Conservation (phyloP, 2,329 filamentous ascomycete genomes). For the Tricladium varicosporioides region DNA sequence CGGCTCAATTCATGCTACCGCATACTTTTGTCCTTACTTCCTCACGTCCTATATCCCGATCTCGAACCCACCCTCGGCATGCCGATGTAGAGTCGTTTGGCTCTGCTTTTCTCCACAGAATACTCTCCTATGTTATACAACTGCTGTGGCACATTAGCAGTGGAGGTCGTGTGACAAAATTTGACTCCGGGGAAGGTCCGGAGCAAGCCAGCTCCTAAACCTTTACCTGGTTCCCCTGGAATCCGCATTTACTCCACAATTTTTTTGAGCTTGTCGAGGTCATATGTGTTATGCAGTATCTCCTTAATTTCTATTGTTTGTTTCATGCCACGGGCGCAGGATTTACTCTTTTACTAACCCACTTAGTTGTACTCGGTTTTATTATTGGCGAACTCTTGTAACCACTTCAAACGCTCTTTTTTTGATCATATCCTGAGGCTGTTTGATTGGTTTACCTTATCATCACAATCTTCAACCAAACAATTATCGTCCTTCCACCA, state of each 20-base stretch:
- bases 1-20: neutral
- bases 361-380: conserved; percentile 9
- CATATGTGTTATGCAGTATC: too few species aligned
- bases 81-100: conserved; percentile 2
- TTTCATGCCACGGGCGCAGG: neutral
- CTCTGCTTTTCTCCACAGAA: neutral
- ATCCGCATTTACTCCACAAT: neutral
- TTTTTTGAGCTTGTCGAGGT: neutral
- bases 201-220: neutral
- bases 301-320: neutral
- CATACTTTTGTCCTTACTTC: neutral
- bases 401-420: conserved; percentile 11
- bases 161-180: conserved; percentile 12
- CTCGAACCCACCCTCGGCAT: conserved; percentile 1
- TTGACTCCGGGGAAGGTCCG: conserved; percentile 3
- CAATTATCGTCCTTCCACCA: conserved; percentile 17
- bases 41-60: neutral
- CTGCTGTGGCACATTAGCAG: conserved; percentile 9
- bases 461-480: conserved; percentile 15
- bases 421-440: conserved; percentile 4
- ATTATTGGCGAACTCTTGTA: neutral
- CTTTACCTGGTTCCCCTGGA: neutral
- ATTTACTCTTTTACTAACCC: too few species aligned
- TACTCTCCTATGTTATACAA: conserved; percentile 5
- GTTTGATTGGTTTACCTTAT: conserved; percentile 16